Conservation (phyloP, 441 rosid genomes). For the Theobroma grandiflorum region DNA sequence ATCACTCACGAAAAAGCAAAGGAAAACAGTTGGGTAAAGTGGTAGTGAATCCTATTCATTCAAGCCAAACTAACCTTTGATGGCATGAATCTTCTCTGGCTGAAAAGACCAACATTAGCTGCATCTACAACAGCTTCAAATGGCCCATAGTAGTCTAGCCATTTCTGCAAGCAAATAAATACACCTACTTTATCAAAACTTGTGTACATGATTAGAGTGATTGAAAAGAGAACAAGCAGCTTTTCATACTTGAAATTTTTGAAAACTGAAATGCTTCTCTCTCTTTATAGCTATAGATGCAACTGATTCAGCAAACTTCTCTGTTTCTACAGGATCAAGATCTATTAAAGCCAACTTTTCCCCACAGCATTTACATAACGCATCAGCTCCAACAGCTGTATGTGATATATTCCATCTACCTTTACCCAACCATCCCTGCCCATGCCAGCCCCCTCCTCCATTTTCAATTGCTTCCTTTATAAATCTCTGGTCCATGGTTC, state of each 20-base stretch:
- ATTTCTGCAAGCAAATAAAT: conserved; percentile 53
- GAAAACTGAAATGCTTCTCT: conserved; percentile 64
- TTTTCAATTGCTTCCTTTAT: conserved; percentile 49
- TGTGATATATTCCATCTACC: conserved; percentile 59
- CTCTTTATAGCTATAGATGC: conserved; percentile 65
- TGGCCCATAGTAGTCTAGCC: conserved; percentile 77
- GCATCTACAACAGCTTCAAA: conserved; percentile 76
- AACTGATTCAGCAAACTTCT: conserved; percentile 68
- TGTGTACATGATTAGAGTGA: conserved; percentile 14
- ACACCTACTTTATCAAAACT: conserved; percentile 12
- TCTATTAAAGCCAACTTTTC: conserved; percentile 65
- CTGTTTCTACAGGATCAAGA: conserved; percentile 67
- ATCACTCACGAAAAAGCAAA: conserved; percentile 17
- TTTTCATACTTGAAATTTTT: conserved; percentile 65
- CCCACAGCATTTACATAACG: conserved; percentile 62
- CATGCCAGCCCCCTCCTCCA: conserved; percentile 82
- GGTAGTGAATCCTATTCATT: neutral
- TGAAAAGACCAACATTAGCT: conserved; percentile 67
- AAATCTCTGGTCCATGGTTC: conserved; percentile 43
- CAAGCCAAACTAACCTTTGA: conserved; percentile 46
- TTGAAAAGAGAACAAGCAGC: conserved; percentile 15
- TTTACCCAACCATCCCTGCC: conserved; percentile 75
- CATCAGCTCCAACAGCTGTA: conserved; percentile 54
- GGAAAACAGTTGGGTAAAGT: neutral
- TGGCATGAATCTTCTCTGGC: conserved; percentile 55